Conservation (phyloP, 495 filamentous ascomycete species). For the Tuber aestivum region DNA sequence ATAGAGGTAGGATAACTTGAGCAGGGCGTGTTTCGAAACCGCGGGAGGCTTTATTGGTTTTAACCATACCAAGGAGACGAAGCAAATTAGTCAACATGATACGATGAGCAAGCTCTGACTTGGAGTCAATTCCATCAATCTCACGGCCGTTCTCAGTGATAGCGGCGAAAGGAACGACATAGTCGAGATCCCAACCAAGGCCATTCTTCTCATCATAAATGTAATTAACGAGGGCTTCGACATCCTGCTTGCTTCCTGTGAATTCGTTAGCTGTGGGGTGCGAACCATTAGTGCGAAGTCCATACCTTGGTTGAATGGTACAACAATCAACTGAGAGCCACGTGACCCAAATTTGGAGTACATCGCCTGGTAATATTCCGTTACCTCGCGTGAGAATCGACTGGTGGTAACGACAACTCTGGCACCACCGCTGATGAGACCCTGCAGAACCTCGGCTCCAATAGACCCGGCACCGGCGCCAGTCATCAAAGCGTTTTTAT, state of each 20-base stretch:
- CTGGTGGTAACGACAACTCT: constrained; percentile 94
- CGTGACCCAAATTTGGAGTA: constrained; percentile 88
- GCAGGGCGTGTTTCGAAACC: constrained; percentile 93
- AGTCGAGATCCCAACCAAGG: constrained; percentile 96
- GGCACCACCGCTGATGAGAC: constrained; percentile 90
- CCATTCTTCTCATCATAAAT: constrained; percentile 96
- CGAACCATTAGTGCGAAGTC: not conserved
- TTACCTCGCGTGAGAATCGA: constrained; percentile 92
- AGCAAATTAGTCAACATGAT: constrained; percentile 99
- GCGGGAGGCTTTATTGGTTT: constrained; percentile 75
- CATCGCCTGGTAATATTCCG: constrained; percentile 99
- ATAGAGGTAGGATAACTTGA: constrained; percentile 91
- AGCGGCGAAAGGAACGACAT: constrained; percentile 90
- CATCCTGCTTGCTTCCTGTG: constrained; percentile 81
- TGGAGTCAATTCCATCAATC: constrained; percentile 94
- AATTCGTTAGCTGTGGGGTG: constrained; percentile 5
- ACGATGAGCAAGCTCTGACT: constrained; percentile 94
- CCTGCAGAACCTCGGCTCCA: constrained; percentile 95
- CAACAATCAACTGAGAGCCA: constrained; percentile 93
- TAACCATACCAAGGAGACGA: constrained; percentile 82
- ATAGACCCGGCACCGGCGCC: constrained; percentile 97
- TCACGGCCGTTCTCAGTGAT: constrained; percentile 97
- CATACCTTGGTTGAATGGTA: constrained; percentile 87
- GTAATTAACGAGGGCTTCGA: constrained; percentile 86
- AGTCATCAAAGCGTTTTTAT: constrained; percentile 97